These are phyloP conservation scores for Entomophthora muscae DNA, from an alignment of 371 early-diverging fungal genomes.

Conservation along the genomic window DNA sequence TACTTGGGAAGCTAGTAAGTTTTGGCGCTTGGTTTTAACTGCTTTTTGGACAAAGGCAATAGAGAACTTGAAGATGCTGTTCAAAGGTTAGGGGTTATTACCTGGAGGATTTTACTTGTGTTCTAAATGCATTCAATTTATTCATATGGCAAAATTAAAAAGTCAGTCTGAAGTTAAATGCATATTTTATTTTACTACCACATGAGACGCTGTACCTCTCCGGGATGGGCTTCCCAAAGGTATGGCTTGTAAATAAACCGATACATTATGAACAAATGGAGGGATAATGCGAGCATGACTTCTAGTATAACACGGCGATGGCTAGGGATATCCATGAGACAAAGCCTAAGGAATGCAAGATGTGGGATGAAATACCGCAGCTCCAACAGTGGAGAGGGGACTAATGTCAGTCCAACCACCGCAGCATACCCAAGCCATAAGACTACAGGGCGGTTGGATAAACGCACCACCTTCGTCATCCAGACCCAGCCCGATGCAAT, in stretches of 20 bases:
- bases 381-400: slow-evolving; percentile 87
- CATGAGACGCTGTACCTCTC: not conserved
- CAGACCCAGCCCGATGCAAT: slow-evolving; percentile 23
- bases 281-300: not conserved
- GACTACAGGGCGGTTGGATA: slow-evolving; percentile 27
- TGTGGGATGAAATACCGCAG: slow-evolving; percentile 86
- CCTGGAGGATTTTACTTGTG: too few species aligned
- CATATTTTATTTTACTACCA: too few species aligned
- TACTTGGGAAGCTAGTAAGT: too few species aligned
- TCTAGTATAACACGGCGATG: not conserved
- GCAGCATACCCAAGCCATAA: slow-evolving; percentile 24
- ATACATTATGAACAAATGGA: not conserved
- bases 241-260: not conserved
- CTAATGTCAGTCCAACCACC: slow-evolving; percentile 32
- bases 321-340: not conserved
- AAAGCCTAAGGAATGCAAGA: not conserved
- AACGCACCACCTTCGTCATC: slow-evolving; percentile 10
- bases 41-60: too few species aligned
- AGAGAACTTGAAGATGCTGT: too few species aligned
- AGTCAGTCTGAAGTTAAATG: too few species aligned
- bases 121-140: too few species aligned
- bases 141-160: too few species aligned
- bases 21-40: too few species aligned
- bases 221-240: not conserved
- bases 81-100: too few species aligned